Base-by-base conservation (phyloP, 2,329 filamentous ascomycete genomes). In the Trichoderma sp. region DNA sequence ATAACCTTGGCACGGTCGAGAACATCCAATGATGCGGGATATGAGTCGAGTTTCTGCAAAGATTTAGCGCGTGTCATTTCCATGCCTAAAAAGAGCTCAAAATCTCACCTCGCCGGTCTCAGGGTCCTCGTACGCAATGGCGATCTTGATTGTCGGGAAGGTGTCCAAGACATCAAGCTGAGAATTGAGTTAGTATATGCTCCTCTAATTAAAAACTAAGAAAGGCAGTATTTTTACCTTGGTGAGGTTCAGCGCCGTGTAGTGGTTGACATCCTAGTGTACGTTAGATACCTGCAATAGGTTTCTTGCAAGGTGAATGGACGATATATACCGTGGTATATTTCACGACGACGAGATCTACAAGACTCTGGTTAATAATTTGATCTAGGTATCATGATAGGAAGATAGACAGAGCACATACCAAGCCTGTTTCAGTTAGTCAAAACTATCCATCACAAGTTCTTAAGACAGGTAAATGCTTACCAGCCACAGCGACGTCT, bases 71-170 rank as follows among this genome's bases (percentile, higher is more conserved):
- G 5, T 69, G 12, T 24, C 62, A 56, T 67, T 11, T 35, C 63
- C 38, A 66, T 65, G 21, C 16, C 18, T 41, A 41, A 7, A 29
- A 16, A 31, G n/a, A 78, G 76, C 75, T 75, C 75, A 33, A 7
- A 72, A 56, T 29, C 81, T 77, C 53, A 80, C 79, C 75, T 82
- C 77, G 76, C 81, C 81, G 75, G 77, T 77, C 27, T 75, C 74
- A 9, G 83, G 78, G 64, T 80, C 82, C 79, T 87, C 88, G 85
- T 97, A 97, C 2, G 90, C 91, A 16, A 93, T 90, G 21, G 93
- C 93, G 68, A 94, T 87, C 83, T 95, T 93, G 84, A 97, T 89
- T 80, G 91, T 92, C 11, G 90, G 87, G 82, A 97, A 95, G 38
- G 90, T 90, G 82, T 95, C 93, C 18, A 95, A 87, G 50, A 95